A percentile compares a stretch with the other conserved stretches of the same genome.
Evolutionary conservation across 352 stramenopile species (phyloP).

Genomic region (Globisporangium rhizosaccharum): DNA sequence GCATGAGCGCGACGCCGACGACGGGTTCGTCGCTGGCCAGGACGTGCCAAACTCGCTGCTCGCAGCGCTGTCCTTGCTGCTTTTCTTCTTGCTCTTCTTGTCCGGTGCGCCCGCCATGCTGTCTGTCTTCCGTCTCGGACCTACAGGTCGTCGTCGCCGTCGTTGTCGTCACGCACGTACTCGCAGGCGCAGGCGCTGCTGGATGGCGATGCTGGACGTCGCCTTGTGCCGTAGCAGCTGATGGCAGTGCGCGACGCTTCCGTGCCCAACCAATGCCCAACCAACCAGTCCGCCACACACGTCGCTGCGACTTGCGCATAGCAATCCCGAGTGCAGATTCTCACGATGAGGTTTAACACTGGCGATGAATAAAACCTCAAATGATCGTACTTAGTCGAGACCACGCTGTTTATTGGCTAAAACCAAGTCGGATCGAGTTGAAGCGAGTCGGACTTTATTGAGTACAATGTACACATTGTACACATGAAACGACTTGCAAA

Average conservation of each 20-base stretch:
- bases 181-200: not conserved
- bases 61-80: constrained; percentile 18
- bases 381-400: too few species aligned
- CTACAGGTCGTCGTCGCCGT: not conserved
- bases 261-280: constrained; percentile 1
- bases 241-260: constrained; percentile 1
- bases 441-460: too few species aligned
- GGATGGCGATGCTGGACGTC: not conserved
- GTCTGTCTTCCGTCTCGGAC: not conserved
- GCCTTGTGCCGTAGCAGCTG: not conserved
- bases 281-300: constrained; percentile 1
- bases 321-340: not conserved
- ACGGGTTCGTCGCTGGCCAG: constrained; percentile 82
- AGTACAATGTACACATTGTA: too few species aligned
- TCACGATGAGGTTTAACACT: not conserved
- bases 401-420: too few species aligned
- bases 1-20: constrained; percentile 65
- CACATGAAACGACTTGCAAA: too few species aligned
- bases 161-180: not conserved
- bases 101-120: constrained; percentile 23
- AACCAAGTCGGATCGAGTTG: too few species aligned
- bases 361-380: not conserved
- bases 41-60: constrained; percentile 37
- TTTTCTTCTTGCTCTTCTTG: constrained; percentile 53
- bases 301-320: not conserved